phyloP scores from a whole-genome alignment of 2,329 filamentous ascomycete species.

The Aspergillus puulaauensis region DNA sequence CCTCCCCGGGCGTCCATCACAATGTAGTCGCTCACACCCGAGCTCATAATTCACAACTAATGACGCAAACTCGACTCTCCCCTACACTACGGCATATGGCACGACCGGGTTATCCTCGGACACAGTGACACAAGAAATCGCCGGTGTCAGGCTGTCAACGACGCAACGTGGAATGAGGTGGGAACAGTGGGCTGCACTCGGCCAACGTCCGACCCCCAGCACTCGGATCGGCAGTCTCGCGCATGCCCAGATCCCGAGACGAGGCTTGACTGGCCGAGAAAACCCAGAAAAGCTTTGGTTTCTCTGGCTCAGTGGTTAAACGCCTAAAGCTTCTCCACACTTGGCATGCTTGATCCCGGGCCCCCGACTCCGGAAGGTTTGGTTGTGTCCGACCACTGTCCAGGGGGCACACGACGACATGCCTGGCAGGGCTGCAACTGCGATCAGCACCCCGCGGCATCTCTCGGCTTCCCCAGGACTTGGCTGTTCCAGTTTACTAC shows the following conservation, averaged over 20 bases:
- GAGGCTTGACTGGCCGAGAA: constrained; percentile 1
- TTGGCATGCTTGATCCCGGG: not conserved
- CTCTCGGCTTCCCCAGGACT: too few relatives aligned
- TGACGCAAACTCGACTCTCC: too few relatives aligned
- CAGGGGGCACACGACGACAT: not conserved
- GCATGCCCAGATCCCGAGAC: not conserved
- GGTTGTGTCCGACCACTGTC: not conserved
- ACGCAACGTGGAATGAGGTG: not conserved
- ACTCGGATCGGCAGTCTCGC: not conserved
- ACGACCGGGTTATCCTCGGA: not conserved
- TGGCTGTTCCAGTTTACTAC: too few relatives aligned
- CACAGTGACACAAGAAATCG: not conserved
- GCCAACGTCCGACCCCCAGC: not conserved
- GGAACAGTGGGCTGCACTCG: not conserved
- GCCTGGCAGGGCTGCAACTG: too few relatives aligned
- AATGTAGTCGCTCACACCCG: too few relatives aligned
- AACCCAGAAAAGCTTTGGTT: not conserved
- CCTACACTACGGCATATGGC: not conserved
- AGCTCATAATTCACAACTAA: too few relatives aligned
- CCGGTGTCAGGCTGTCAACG: not conserved
- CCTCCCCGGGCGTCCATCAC: too few relatives aligned
- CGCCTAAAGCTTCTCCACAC: not conserved
- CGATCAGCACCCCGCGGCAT: too few relatives aligned
- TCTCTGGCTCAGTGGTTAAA: not conserved
- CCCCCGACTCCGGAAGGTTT: not conserved